Evolutionary conservation across 129 eudicot genomes (phyloP).

Genomic region (Helianthus annuus): DNA sequence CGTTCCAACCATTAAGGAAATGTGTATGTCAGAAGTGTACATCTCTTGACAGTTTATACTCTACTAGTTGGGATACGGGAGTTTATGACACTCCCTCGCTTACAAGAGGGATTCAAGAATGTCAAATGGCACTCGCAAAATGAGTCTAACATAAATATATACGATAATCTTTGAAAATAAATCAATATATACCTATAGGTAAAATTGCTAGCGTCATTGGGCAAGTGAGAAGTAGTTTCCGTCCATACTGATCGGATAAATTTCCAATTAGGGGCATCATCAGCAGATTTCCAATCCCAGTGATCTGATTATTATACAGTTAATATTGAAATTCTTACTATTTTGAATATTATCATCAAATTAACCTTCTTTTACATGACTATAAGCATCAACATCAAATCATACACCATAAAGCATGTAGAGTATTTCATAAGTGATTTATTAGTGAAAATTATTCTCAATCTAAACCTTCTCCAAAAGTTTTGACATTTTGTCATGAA

Average conservation of each 20-base stretch:
- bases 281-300: slow-evolving; percentile 32
- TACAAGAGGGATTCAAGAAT: not conserved
- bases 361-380: not conserved
- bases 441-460: too few species aligned
- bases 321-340: not conserved
- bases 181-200: slow-evolving; percentile 29
- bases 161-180: not conserved
- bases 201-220: slow-evolving; percentile 34
- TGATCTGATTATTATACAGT: slow-evolving; percentile 13
- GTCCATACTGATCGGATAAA: slow-evolving; percentile 40
- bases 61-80: not conserved
- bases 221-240: slow-evolving; percentile 34
- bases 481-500: too few species aligned
- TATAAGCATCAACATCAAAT: not conserved
- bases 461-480: too few species aligned
- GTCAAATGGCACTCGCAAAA: not conserved
- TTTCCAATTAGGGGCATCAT: slow-evolving; percentile 44
- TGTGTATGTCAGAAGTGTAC: not conserved
- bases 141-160: not conserved
- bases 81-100: not conserved
- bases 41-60: not conserved
- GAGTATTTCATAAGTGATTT: not conserved
- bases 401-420: not conserved
- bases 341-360: not conserved
- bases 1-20: not conserved